A percentile compares a stretch with the other conserved stretches of the same genome.
Conservation (phyloP, 2,329 filamentous ascomycete species). For the Fusarium hainanense region DNA sequence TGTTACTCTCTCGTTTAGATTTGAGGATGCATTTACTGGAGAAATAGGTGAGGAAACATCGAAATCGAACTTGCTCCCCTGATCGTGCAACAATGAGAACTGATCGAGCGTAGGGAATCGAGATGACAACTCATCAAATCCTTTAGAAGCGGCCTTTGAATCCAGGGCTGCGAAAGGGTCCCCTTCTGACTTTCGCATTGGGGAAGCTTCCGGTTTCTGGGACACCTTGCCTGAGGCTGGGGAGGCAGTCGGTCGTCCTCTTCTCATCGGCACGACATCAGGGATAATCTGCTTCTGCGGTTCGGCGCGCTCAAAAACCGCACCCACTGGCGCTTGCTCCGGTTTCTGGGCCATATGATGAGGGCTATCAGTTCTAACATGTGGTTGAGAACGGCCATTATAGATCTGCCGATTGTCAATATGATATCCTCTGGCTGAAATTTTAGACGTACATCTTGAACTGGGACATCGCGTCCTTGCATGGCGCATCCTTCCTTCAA, state of each 20-base stretch:
- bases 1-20: conserved; percentile 73
- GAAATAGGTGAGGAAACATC: conserved; percentile 64
- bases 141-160: conserved; percentile 61
- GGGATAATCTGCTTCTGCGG: conserved; percentile 80
- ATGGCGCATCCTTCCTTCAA: conserved; percentile 87
- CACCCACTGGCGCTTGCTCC: conserved; percentile 73
- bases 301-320: conserved; percentile 81
- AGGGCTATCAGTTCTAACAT: conserved; percentile 64
- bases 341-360: conserved; percentile 65
- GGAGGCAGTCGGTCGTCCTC: conserved; percentile 72
- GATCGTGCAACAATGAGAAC: conserved; percentile 89
- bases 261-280: conserved; percentile 92
- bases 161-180: conserved; percentile 96
- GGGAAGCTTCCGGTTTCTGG: conserved; percentile 69
- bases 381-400: conserved; percentile 70
- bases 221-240: conserved; percentile 51
- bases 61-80: conserved; percentile 86
- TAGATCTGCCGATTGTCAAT: conserved; percentile 70
- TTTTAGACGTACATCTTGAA: conserved; percentile 80
- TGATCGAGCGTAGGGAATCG: conserved; percentile 93
- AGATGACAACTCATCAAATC: conserved; percentile 82
- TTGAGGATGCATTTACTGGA: conserved; percentile 58
- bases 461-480: conserved; percentile 86
- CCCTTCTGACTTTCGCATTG: conserved; percentile 69
- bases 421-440: neutral